Evolutionary conservation across 495 filamentous ascomycete species (phyloP).

Genomic region (Friedmanniomyces endolithicus): DNA sequence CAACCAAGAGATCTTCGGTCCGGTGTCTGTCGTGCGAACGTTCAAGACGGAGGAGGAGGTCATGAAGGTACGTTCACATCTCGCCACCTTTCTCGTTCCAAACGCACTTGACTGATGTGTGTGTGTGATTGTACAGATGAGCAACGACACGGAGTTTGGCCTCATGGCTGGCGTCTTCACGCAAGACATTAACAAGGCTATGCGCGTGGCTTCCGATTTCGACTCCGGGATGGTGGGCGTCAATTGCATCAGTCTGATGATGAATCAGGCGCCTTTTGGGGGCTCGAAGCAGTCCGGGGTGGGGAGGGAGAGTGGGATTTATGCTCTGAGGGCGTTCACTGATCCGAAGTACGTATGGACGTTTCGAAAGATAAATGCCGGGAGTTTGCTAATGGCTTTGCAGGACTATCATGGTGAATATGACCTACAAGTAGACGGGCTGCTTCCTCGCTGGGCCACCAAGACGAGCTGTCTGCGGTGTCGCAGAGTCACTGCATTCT

Average conservation of each 20-base stretch:
- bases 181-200: constrained; percentile 8
- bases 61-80: constrained; percentile 16
- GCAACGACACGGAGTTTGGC: constrained; percentile 39
- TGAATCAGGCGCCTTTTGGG: constrained; percentile 37
- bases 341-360: constrained; percentile 28
- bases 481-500: too few species aligned
- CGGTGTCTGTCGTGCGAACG: constrained; percentile 33
- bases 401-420: constrained; percentile 32
- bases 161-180: constrained; percentile 21
- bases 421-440: constrained; percentile 9
- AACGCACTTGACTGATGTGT: not conserved
- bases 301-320: constrained; percentile 35
- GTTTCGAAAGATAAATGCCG: not conserved
- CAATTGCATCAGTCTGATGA: constrained; percentile 2
- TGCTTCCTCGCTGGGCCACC: too few species aligned
- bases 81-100: not conserved
- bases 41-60: constrained; percentile 44
- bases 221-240: constrained; percentile 7
- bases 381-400: not conserved
- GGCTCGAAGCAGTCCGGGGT: constrained; percentile 40
- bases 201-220: not conserved
- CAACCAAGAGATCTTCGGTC: constrained; percentile 43
- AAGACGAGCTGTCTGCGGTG: too few species aligned
- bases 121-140: constrained; percentile 9
- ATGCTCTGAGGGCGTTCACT: constrained; percentile 33